These are phyloP conservation scores for Mesembryanthemum crystallinum DNA, from an alignment of 148 eudicot genomes.

Conservation along the genomic window DNA sequence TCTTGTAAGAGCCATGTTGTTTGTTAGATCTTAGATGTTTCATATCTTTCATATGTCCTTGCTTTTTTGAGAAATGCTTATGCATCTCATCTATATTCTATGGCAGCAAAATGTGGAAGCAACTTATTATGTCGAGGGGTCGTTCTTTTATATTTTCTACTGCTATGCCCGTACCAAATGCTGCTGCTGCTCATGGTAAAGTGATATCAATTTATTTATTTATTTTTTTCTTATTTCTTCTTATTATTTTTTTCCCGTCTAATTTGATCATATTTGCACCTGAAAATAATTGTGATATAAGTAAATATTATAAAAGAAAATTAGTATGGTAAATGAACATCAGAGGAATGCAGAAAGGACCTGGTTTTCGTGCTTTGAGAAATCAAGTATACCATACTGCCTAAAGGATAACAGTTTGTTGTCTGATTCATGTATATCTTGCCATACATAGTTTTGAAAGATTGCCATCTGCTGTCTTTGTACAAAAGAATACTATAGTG, in stretches of 20 bases:
- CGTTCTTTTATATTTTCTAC: slow-evolving; percentile 99
- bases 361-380: background rate
- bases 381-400: background rate
- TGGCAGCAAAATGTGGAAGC: slow-evolving; percentile 90
- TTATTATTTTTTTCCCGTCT: no score
- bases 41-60: background rate
- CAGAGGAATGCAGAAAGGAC: background rate
- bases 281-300: background rate
- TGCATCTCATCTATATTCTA: background rate
- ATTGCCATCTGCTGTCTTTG: slow-evolving; percentile 7
- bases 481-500: background rate
- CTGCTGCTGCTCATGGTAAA: slow-evolving; percentile 91
- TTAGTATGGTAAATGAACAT: no score
- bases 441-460: background rate
- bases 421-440: background rate
- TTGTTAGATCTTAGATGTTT: background rate
- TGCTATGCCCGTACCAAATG: slow-evolving; percentile 77
- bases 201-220: slow-evolving; percentile 9
- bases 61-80: slow-evolving; percentile 2
- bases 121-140: slow-evolving; percentile 87
- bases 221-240: no score
- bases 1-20: background rate
- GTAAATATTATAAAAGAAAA: no score
- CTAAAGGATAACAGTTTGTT: background rate
- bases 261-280: no score